These are phyloP conservation scores for Linnemannia zychae DNA, from an alignment of 192 early-diverging fungal genomes.

Conservation along the genomic window DNA sequence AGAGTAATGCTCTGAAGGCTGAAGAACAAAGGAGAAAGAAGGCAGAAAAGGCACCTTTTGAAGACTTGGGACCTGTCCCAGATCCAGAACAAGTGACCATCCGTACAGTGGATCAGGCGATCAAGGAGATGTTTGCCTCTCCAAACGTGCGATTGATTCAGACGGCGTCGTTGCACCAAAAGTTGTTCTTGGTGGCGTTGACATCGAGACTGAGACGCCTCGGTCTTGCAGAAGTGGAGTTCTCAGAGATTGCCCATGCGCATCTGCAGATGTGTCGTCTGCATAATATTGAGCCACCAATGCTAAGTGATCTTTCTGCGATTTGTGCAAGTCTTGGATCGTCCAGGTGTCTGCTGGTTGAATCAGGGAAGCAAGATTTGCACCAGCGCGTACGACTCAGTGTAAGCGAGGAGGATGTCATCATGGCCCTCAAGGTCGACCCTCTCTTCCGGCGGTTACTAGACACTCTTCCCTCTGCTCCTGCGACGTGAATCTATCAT, in stretches of 20 bases:
- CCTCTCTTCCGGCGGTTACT: slow-evolving; percentile 62
- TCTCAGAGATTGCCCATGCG: slow-evolving; percentile 78
- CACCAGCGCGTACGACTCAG: slow-evolving; percentile 78
- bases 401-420: slow-evolving; percentile 83
- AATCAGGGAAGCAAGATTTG: slow-evolving; percentile 76
- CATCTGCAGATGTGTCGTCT: slow-evolving; percentile 77
- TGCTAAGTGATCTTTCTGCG: slow-evolving; percentile 69
- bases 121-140: slow-evolving; percentile 91
- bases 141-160: slow-evolving; percentile 80
- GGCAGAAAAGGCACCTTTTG: slow-evolving; percentile 20
- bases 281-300: slow-evolving; percentile 70
- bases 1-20: slow-evolving; percentile 49
- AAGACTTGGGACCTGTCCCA: slow-evolving; percentile 6
- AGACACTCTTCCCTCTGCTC: slow-evolving; percentile 32
- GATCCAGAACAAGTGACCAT: slow-evolving; percentile 69
- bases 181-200: slow-evolving; percentile 85
- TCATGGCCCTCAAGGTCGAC: slow-evolving; percentile 78
- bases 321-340: slow-evolving; percentile 78
- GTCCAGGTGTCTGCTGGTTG: slow-evolving; percentile 70
- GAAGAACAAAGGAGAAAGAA: slow-evolving; percentile 20
- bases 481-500: slow-evolving; percentile 2
- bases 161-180: slow-evolving; percentile 83
- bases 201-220: slow-evolving; percentile 70
- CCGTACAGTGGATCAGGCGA: slow-evolving; percentile 79
- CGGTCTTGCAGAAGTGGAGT: slow-evolving; percentile 81